Evolutionary conservation across 2,329 filamentous ascomycete genomes (phyloP).

Genomic region (Sporothrix brasiliensis): DNA sequence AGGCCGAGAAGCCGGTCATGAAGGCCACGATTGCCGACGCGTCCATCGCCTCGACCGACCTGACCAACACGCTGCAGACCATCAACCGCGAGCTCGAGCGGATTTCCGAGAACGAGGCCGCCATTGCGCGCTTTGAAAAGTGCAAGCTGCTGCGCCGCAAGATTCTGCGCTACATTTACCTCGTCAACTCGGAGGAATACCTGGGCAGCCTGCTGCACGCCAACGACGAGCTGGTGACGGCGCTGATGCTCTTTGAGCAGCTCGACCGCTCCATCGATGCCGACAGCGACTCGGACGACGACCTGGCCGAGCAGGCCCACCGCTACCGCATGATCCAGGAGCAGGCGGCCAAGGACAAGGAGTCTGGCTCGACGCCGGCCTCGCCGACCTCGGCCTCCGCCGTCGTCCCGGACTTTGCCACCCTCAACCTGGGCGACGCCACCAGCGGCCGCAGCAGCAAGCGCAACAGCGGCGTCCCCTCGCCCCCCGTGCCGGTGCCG

Average conservation of each 20-base stretch:
- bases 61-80: constrained; percentile 82
- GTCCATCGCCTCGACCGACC: constrained; percentile 86
- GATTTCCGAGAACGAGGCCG: constrained; percentile 80
- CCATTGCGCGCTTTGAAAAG: constrained; percentile 75
- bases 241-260: constrained; percentile 92
- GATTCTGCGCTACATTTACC: constrained; percentile 88
- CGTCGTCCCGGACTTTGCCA: constrained; percentile 47
- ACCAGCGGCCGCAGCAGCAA: constrained; percentile 24
- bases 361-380: constrained; percentile 47
- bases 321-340: constrained; percentile 51
- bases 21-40: constrained; percentile 86
- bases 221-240: constrained; percentile 93
- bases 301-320: constrained; percentile 67
- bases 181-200: constrained; percentile 88
- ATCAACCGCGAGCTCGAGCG: constrained; percentile 89
- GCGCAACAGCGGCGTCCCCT: not conserved
- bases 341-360: constrained; percentile 55
- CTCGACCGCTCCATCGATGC: constrained; percentile 83
- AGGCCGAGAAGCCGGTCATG: constrained; percentile 84
- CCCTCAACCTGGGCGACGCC: constrained; percentile 46
- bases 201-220: constrained; percentile 88
- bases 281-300: constrained; percentile 71
- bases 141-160: constrained; percentile 85
- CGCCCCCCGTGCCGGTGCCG: not conserved
- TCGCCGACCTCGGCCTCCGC: constrained; percentile 49